These are phyloP conservation scores for Venturia carpophila DNA, from an alignment of 2,329 filamentous ascomycete species.

Conservation along the genomic window DNA sequence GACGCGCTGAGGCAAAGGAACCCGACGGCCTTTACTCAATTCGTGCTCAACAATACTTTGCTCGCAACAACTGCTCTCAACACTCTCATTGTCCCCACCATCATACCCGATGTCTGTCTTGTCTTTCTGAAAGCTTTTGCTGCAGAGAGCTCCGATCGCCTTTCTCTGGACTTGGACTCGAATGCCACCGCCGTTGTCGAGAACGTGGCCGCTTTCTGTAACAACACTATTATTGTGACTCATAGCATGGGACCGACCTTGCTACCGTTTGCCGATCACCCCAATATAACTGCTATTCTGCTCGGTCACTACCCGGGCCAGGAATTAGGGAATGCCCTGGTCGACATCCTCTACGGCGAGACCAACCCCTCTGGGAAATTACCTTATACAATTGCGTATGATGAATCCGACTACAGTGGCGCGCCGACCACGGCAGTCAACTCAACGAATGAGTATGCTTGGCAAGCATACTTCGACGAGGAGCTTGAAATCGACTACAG, in stretches of 20 bases:
- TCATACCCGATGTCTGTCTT: conserved; percentile 33
- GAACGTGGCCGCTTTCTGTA: conserved; percentile 31
- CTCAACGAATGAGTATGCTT: conserved; percentile 29
- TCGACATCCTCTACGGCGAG: conserved; percentile 71
- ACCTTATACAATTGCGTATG: conserved; percentile 60
- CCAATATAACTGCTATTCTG: conserved; percentile 34
- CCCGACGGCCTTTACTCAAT: too few species aligned
- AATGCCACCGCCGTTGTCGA: conserved; percentile 36
- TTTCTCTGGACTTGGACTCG: conserved; percentile 40
- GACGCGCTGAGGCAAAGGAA: neutral
- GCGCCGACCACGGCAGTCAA: conserved; percentile 32
- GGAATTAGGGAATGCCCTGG: conserved; percentile 74
- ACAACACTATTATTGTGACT: conserved; percentile 34
- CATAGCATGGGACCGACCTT: conserved; percentile 32
- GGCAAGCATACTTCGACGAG: conserved; percentile 49
- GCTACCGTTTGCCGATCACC: conserved; percentile 29
- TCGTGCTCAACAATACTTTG: too few species aligned
- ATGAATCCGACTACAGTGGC: conserved; percentile 35
- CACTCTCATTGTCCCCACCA: too few species aligned
- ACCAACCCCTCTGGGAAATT: conserved; percentile 71
- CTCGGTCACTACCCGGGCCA: conserved; percentile 52
- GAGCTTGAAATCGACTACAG: conserved; percentile 51
- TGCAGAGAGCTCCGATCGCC: conserved; percentile 46
- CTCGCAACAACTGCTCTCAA: too few species aligned
- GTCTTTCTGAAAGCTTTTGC: conserved; percentile 42